Evolutionary conservation across 2,329 filamentous ascomycete genomes (phyloP).

Genomic region (Exophiala spinifera): DNA sequence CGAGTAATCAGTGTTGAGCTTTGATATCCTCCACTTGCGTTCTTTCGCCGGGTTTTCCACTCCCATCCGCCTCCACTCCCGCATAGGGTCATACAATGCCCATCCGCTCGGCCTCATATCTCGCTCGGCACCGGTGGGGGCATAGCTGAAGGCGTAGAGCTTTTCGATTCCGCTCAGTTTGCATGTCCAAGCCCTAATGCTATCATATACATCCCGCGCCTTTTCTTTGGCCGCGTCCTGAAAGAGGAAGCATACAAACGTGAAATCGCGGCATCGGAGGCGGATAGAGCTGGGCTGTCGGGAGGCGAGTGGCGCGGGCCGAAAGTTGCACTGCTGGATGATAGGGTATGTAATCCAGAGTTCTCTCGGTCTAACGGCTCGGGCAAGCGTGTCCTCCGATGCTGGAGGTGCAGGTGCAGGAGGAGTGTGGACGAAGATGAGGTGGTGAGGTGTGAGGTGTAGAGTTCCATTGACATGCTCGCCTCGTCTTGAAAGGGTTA

Average conservation of each 20-base stretch:
- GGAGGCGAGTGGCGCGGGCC: conserved; percentile 67
- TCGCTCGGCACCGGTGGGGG: conserved; percentile 67
- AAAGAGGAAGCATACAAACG: conserved; percentile 89
- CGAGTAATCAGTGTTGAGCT: conserved; percentile 82
- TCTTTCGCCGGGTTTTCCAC: conserved; percentile 77
- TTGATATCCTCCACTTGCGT: conserved; percentile 82
- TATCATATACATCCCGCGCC: conserved; percentile 83
- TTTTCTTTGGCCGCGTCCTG: conserved; percentile 54
- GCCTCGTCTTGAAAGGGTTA: conserved; percentile 57
- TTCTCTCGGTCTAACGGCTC: conserved; percentile 57
- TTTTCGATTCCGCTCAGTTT: conserved; percentile 80
- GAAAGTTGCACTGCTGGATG: conserved; percentile 74
- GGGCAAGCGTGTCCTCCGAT: conserved; percentile 50
- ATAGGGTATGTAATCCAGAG: conserved; percentile 95
- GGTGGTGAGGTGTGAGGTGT: conserved; percentile 61
- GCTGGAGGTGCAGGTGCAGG: conserved; percentile 26
- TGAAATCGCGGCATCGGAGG: conserved; percentile 88
- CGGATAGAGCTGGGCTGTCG: conserved; percentile 77
- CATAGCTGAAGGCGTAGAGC: conserved; percentile 85
- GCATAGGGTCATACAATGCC: conserved; percentile 77
- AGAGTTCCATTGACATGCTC: conserved; percentile 58
- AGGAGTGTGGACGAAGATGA: conserved; percentile 61
- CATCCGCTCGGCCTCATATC: conserved; percentile 66
- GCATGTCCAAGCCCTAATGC: conserved; percentile 76
- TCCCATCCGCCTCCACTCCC: conserved; percentile 83